Evolutionary conservation across 495 filamentous ascomycete species (phyloP).

Genomic region (Penicillium bovifimosum): DNA sequence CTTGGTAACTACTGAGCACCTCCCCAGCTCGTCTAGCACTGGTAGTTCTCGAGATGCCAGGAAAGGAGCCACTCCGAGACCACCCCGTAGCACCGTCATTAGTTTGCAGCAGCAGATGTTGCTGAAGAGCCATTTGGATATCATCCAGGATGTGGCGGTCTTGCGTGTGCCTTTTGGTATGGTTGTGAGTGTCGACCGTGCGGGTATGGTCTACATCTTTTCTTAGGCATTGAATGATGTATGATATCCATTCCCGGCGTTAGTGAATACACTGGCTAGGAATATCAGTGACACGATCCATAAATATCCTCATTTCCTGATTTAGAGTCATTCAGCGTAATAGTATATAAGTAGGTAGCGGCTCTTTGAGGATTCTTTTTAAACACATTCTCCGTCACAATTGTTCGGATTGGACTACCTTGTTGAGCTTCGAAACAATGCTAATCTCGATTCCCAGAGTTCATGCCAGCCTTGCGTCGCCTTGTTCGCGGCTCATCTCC

Average conservation of each 20-base stretch:
- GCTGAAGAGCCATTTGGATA: conserved; percentile 80
- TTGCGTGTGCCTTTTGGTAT: conserved; percentile 88
- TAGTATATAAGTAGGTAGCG: no score
- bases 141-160: conserved; percentile 80
- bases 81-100: conserved; percentile 79
- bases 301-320: no score
- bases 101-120: conserved; percentile 81
- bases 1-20: conserved; percentile 65
- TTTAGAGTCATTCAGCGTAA: not conserved
- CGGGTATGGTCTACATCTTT: conserved; percentile 90
- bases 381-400: not conserved
- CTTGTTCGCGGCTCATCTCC: not conserved
- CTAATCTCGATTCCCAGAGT: not conserved
- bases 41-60: conserved; percentile 28
- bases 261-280: no score
- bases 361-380: not conserved
- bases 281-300: no score
- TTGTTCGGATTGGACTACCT: not conserved
- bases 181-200: conserved; percentile 83
- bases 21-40: conserved; percentile 40
- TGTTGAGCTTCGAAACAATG: not conserved
- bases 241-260: not conserved
- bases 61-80: conserved; percentile 41
- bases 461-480: not conserved
- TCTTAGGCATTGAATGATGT: conserved; percentile 38